Evolutionary conservation across 148 eudicot species (phyloP), one percentile per base, ranked within the genome.

Genomic region (Mesembryanthemum crystallinum): DNA sequence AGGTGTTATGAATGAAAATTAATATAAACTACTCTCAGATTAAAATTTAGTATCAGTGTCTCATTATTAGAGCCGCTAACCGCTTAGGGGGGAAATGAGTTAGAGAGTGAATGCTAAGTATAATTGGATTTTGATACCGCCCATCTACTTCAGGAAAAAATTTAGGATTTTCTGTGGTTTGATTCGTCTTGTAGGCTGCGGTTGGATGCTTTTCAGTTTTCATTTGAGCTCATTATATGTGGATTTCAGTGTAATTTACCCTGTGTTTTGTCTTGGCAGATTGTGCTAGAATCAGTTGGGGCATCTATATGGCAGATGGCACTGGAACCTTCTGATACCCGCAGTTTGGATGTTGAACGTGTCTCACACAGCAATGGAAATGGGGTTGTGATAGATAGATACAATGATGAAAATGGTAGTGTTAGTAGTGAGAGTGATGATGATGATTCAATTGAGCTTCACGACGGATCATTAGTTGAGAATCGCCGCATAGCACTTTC

Each of bases 301-400:
- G 87, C 88, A 47, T 85, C 98, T 1, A 90, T 94, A 62, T 94
- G 96, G 97, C 97, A 94, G 86, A 90, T 94, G 89, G 92, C 97
- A 17, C 83, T 83, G 11, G 86, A 83, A 47, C 92, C 96, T 12
- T 60, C 52, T 20, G 59, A 71, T 61, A 37, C 30, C 67, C 64
- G 2, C 11, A 57, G 43, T 21, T 21, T 3, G 18, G 73, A 73
- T 69, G 6, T 35, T 21, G 83, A 68, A 33, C 80, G 78, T 29
- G 81, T 78, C 43, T 28, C 72, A 23, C 67, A 32, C 1, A 65
- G 54, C 71, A 71, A 73, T 71, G 83, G 80, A 47, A 90, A 88
- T 79, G 94, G 94, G 63, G 81, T 74, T 75, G 90, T 51, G 30
- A 86, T 82, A 72, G 83, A 83, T 74, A 76, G 83, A 72, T 60